Evolutionary conservation across 352 stramenopile genomes (phyloP), one percentile per base, ranked within the genome.

Genomic region (Globisporangium heterothallicum): DNA sequence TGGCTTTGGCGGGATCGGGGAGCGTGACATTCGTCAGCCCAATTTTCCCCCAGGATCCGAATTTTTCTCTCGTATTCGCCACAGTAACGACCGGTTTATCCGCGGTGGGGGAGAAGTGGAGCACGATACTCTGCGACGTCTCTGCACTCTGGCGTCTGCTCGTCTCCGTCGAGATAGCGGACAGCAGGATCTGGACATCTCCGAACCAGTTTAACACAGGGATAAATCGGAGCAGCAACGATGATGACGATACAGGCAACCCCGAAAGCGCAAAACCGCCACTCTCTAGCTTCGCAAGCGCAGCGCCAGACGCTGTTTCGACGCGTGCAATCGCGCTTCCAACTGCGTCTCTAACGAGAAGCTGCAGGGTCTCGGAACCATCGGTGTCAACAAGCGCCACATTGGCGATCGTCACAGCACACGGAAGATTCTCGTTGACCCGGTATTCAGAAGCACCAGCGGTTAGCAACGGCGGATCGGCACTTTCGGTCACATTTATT

Each of bases 81-180:
- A 74, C 64, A 12, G 51, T 40, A 16, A 86, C 16, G 4, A 64
- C 19, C 0, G 74, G 69, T 8, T 45, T 53, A 25, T 83, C 74
- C 5, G 72, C 70, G 1, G 74, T 61, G 3, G 74, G 69, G 9
- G 72, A 21, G 16, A 79, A 62, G 12, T 41, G 72, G n/a, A 83
- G 27, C 6, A 22, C 13, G 0, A 72, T 60, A 1, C 6, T 61
- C 3, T 42, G 35, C 0, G 45, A 62, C 2, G 54, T 70, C n/a
- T 49, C 46, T 1, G 57, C 54, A 13, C 56, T 49, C 7, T 61
- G 46, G 0, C 59, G 56, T 12, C 56, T 72, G 16, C 53, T 61
- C 0, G 16, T 48, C 29, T 86, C 74, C 3, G 49, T 73, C 12
- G 72, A 60, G 7, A 77, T 64, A 8, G 66, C 69, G 4, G 46